Evolutionary conservation across 2,329 filamentous ascomycete species (phyloP), one percentile per base, ranked within the genome.

Genomic region (Phaeosphaeria sp.): DNA sequence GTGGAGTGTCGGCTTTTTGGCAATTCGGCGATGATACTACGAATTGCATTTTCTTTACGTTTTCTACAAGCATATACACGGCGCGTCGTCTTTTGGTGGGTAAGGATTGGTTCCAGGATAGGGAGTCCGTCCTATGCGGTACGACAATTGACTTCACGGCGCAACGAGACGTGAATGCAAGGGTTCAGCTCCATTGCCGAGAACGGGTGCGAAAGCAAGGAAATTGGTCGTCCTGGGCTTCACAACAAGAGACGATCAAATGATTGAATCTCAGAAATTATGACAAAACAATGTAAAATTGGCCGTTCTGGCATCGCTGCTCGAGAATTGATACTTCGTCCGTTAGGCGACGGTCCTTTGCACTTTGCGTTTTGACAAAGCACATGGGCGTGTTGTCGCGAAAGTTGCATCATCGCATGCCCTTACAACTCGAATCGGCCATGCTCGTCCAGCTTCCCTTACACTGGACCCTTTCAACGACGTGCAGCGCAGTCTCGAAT

Each of bases 1-100:
- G 45, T 55, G 52, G 45, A 24, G 36, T 17, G n/a, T 55, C 5
- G 52, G 52, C 5, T 55, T 30, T 45, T 20, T 55, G 39, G 52
- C 52, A 18, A 20, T 49, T 18, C 36, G 36, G 24, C 30, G 4
- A 7, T 49, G 36, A 39, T 6, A 30, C 42, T 17, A 54, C 13
- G n/a, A 21, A 17, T 43, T 30, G 18, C 11, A 49, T 42, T 22
- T 20, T 25, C n/a, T 18, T 33, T 22, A 27, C 15, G n/a, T 8
- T 24, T 39, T 39, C 17, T 39, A 15, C 13, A 15, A 21, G 27
- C 50, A 46, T 47, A 17, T 27, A 24, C 8, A 46, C 36, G 50
- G 50, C 42, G 50, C 24, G 8, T 49, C 20, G 8, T 3, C 4
- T 39, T 39, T 36, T 22, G 20, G 4, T 36, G 1, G 11, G 22